Evolutionary conservation across 106 monocot species (phyloP), one percentile per base, ranked within the genome.

Genomic region (Allium fistulosum): DNA sequence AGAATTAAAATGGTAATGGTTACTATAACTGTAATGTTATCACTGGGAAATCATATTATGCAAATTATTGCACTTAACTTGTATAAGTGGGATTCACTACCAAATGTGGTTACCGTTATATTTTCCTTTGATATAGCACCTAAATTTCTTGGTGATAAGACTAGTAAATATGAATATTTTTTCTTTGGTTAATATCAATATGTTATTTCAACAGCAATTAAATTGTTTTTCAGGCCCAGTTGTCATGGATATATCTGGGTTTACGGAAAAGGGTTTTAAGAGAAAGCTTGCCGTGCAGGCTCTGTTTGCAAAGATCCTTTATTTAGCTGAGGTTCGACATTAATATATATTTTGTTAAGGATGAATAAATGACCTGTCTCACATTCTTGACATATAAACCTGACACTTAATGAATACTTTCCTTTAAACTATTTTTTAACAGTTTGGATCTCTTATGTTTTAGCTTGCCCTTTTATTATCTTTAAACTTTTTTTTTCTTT

Each of bases 211-310:
- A 37, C 37, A 37, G 1, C 37, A 37, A 37, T 37, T 57, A 3
- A 27, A 4, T 49, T 57, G 12, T 49, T 7, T 58, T 71, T 26
- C 87, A 99, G 97, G 97, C 26, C 97, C 92, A 50, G 92, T 92
- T 69, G 87, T 87, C 58, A 92, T 99, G 87, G 87, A 99, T 77
- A 70, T 80, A 51, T 80, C 84, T 45, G 97, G 89, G 71, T 99
- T 99, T 61, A 92, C 89, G 63, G 88, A 90, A 66, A 85, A 79
- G 72, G 87, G 92, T 58, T 83, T 87, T 46, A 83, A 90, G 71
- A 73, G 92, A 49, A 99, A 90, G 67, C 74, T 99, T 80, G 89
- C 85, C 67, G 97, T 99, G 26, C 86, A 87, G 66, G 70, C 73
- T 11, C 80, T 99, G 52, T 92, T 99, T 83, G 79, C 83, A 63